A percentile compares a stretch with the other conserved stretches of the same genome.
These are phyloP conservation scores for Aspergillus spinulosporus DNA, from an alignment of 2,329 filamentous ascomycete genomes.

Conservation along the genomic window DNA sequence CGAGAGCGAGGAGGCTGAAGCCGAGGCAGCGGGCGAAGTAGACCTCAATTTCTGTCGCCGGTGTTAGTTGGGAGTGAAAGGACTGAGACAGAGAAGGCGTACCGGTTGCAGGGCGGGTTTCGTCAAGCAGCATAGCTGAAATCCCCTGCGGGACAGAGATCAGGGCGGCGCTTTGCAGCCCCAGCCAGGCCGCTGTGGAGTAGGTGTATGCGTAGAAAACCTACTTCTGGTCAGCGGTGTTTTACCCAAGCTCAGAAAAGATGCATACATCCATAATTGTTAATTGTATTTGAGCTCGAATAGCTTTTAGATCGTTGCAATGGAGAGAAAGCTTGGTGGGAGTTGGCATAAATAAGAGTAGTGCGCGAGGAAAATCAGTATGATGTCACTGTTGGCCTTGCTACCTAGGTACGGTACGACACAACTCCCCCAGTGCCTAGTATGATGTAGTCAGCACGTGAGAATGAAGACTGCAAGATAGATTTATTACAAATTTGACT, in stretches of 20 bases:
- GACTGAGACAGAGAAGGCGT: constrained; percentile 24
- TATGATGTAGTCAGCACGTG: constrained; percentile 3
- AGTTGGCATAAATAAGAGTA: neutral
- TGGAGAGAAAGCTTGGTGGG: neutral
- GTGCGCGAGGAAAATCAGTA: neutral
- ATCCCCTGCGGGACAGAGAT: constrained; percentile 63
- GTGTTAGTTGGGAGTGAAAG: constrained; percentile 6
- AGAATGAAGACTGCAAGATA: neutral
- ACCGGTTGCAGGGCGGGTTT: constrained; percentile 58
- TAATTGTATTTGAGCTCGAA: neutral
- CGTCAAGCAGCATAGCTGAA: constrained; percentile 58
- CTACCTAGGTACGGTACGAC: neutral
- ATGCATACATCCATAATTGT: constrained; percentile 25
- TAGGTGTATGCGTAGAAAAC: constrained; percentile 47
- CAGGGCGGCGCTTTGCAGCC: constrained; percentile 53
- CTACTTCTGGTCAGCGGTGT: constrained; percentile 25
- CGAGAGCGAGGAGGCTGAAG: constrained; percentile 65
- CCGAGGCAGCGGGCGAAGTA: constrained; percentile 75
- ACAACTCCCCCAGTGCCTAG: neutral
- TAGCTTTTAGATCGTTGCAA: neutral
- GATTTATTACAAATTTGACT: neutral
- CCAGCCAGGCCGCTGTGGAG: constrained; percentile 46
- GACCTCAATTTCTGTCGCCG: constrained; percentile 58
- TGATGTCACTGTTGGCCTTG: constrained; percentile 1
- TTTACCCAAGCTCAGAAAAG: constrained; percentile 14